Percentiles rank a stretch among this genome's conserved stretches.
These are phyloP conservation scores for Xylariaceae sp. DNA, from an alignment of 2,329 filamentous ascomycete species.

Conservation along the genomic window DNA sequence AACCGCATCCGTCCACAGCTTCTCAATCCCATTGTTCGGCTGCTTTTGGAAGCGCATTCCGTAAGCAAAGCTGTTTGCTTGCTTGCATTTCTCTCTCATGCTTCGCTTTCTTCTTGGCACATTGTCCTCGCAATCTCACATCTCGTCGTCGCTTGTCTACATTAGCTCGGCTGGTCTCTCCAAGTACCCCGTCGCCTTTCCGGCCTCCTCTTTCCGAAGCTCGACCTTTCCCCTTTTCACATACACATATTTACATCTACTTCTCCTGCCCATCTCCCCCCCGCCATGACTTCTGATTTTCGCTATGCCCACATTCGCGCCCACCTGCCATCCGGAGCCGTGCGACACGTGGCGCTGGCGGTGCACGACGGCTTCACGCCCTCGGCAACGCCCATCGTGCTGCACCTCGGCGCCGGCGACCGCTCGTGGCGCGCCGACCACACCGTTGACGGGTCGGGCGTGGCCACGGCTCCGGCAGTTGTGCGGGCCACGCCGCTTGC, in stretches of 20 bases:
- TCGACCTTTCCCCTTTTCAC: background rate
- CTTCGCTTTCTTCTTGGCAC: no score
- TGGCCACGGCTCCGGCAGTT: background rate
- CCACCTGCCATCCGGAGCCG: background rate
- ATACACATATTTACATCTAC: no score
- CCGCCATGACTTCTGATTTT: background rate
- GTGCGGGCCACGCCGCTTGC: background rate
- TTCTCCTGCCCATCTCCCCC: background rate
- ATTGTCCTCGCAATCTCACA: no score
- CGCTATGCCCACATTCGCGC: background rate
- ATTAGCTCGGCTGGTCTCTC: background rate
- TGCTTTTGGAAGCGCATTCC: background rate
- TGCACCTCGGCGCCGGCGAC: background rate
- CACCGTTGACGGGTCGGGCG: background rate
- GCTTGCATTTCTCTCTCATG: background rate
- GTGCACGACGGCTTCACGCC: background rate
- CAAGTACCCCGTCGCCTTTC: background rate
- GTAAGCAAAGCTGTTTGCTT: background rate
- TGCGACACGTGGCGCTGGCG: background rate
- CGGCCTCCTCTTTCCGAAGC: background rate
- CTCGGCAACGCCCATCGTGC: background rate
- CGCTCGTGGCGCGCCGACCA: background rate
- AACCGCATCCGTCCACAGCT: no score
- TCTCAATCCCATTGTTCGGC: background rate
- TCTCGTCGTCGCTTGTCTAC: no score